Conservation (phyloP, 352 stramenopile genomes). For the Phytophthora crassamura region DNA sequence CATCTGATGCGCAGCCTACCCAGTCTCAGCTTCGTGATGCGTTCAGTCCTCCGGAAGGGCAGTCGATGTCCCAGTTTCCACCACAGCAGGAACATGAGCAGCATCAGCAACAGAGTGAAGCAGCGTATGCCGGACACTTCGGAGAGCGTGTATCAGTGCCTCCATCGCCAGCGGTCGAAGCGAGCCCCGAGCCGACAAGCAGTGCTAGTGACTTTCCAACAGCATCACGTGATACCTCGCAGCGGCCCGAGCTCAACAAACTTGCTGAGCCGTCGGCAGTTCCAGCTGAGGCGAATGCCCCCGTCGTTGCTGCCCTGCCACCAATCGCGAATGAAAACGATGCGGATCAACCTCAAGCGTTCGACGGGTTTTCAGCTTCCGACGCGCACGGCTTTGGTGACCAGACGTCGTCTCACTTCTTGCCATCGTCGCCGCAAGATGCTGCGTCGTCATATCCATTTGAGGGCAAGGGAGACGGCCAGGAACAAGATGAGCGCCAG, state of each 20-base stretch:
- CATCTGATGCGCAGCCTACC: slow-evolving; percentile 16
- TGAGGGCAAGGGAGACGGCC: slow-evolving; percentile 10
- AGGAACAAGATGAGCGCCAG: slow-evolving; percentile 11
- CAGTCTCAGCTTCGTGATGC: slow-evolving; percentile 14
- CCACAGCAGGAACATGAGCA: slow-evolving; percentile 17
- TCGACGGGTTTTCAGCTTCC: slow-evolving; percentile 35
- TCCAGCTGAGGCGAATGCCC: neutral
- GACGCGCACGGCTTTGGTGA: slow-evolving; percentile 17
- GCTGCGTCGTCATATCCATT: slow-evolving; percentile 25
- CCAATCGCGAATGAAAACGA: slow-evolving; percentile 12
- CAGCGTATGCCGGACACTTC: slow-evolving; percentile 9
- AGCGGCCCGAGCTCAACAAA: slow-evolving; percentile 13
- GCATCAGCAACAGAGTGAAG: slow-evolving; percentile 8
- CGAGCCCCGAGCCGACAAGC: neutral
- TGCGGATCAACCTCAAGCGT: slow-evolving; percentile 19
- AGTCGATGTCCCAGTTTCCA: slow-evolving; percentile 1
- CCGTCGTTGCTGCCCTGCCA: neutral
- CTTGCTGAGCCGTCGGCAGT: slow-evolving; percentile 2
- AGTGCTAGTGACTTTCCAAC: neutral
- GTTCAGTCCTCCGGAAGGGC: slow-evolving; percentile 6
- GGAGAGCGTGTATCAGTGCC: slow-evolving; percentile 4
- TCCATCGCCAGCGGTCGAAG: neutral
- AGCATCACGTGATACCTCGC: slow-evolving; percentile 6
- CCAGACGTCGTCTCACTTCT: slow-evolving; percentile 43
- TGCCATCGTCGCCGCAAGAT: slow-evolving; percentile 34